phyloP scores from a whole-genome alignment of 2,329 filamentous ascomycete species.

The Phaeosphaeria sp. region DNA sequence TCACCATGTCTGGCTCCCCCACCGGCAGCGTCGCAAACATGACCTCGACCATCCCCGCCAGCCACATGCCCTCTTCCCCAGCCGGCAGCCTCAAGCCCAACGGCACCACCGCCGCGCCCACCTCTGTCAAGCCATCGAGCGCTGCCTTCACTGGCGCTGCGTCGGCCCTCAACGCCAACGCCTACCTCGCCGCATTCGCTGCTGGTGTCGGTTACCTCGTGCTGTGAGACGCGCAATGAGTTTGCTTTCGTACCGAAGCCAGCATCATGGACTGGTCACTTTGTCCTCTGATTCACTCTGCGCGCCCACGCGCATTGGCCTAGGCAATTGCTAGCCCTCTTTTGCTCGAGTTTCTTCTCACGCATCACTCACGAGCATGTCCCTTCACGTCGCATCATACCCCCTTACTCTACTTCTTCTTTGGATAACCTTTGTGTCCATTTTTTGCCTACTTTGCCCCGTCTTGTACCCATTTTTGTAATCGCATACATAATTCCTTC shows the following conservation, averaged over 20 bases:
- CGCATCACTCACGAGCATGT: not conserved
- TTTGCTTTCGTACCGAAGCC: slow-evolving; percentile 13
- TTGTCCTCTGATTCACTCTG: slow-evolving; percentile 31
- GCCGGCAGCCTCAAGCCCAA: slow-evolving; percentile 16
- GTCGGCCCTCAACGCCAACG: slow-evolving; percentile 39
- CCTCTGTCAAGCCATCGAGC: slow-evolving; percentile 18
- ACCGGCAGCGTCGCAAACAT: slow-evolving; percentile 37
- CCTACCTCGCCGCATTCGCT: slow-evolving; percentile 36
- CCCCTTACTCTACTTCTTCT: slow-evolving; percentile 12
- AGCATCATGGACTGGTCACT: slow-evolving; percentile 40
- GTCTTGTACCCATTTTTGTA: slow-evolving; percentile 15
- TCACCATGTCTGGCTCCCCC: slow-evolving; percentile 42
- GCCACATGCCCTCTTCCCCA: slow-evolving; percentile 19
- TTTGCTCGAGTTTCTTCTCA: not conserved
- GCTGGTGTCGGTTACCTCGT: slow-evolving; percentile 44
- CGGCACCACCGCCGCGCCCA: slow-evolving; percentile 15
- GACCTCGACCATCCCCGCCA: slow-evolving; percentile 40
- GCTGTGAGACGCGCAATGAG: slow-evolving; percentile 35
- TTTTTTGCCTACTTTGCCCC: not conserved
- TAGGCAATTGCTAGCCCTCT: not conserved
- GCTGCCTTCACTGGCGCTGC: slow-evolving; percentile 44
- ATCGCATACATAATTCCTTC: slow-evolving; percentile 33
- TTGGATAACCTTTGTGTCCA: not conserved
- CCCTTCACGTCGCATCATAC: slow-evolving; percentile 10
- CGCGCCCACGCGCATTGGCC: slow-evolving; percentile 7